Conservation (phyloP, 805 yeast species). For the Ogataea allantospora region DNA sequence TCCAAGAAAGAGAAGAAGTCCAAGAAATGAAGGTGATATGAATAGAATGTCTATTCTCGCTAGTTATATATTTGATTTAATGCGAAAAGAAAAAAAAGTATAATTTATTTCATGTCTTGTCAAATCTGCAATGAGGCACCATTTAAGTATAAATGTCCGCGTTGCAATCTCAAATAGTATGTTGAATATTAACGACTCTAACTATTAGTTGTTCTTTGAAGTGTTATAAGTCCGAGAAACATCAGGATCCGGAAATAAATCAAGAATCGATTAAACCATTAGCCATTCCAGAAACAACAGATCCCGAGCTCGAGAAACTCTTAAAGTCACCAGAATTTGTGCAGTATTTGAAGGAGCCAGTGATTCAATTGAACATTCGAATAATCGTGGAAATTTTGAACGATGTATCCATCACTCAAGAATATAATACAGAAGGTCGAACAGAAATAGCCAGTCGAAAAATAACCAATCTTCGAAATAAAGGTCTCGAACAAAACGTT, state of each 20-base stretch:
- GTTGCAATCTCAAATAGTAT: conserved; percentile 41
- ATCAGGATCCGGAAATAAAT: conserved; percentile 28
- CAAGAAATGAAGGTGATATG: conserved; percentile 22
- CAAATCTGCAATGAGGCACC: conserved; percentile 28
- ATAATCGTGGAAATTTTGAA: conserved; percentile 46
- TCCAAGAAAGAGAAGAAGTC: conserved; percentile 19
- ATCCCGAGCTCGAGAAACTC: conserved; percentile 30
- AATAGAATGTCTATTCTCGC: conserved; percentile 19
- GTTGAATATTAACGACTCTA: conserved; percentile 16
- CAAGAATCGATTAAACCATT: conserved; percentile 1
- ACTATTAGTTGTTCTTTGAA: conserved; percentile 49
- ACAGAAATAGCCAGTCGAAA: conserved; percentile 59
- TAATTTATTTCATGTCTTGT: conserved; percentile 21
- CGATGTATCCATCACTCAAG: conserved; percentile 48
- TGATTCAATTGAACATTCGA: conserved; percentile 56
- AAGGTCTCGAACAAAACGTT: conserved; percentile 66
- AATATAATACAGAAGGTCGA: conserved; percentile 51
- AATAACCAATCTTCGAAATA: conserved; percentile 55
- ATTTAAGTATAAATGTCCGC: conserved; percentile 49
- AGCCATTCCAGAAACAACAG: conserved; percentile 11
- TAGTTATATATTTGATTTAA: conserved; percentile 18
- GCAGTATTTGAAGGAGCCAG: conserved; percentile 47
- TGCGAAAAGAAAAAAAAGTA: conserved; percentile 20
- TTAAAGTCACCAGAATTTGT: conserved; percentile 43
- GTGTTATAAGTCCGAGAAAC: conserved; percentile 55